These are phyloP conservation scores for Globisporangium cederbergense DNA, from an alignment of 352 stramenopile species.

Conservation along the genomic window DNA sequence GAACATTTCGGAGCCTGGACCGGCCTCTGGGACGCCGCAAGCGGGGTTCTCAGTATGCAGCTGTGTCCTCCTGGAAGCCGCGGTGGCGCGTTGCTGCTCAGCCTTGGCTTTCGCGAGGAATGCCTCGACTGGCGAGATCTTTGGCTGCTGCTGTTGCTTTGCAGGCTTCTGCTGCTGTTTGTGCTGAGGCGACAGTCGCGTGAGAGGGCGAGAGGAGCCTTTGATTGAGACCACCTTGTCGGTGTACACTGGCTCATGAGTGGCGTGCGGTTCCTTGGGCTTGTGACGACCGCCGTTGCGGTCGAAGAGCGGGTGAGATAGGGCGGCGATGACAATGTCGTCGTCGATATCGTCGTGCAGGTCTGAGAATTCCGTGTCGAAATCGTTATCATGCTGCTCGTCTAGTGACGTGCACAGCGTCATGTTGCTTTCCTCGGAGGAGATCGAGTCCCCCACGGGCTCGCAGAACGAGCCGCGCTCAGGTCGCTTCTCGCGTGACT, in stretches of 20 bases:
- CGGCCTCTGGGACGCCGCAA: neutral
- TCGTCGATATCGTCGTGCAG: slow-evolving; percentile 7
- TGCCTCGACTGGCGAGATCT: neutral
- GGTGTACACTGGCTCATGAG: slow-evolving; percentile 6
- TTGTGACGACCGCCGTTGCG: neutral
- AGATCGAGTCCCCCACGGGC: slow-evolving; percentile 3
- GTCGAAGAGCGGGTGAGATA: neutral
- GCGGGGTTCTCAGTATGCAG: neutral
- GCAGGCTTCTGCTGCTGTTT: neutral
- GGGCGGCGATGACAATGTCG: neutral
- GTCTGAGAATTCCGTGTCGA: neutral
- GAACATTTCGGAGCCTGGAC: slow-evolving; percentile 6
- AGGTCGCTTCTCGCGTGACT: slow-evolving; percentile 4
- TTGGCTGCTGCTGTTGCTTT: neutral
- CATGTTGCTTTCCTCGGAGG: slow-evolving; percentile 7
- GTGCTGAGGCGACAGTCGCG: neutral
- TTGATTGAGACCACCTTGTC: slow-evolving; percentile 9
- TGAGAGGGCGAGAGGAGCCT: neutral
- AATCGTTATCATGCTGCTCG: neutral
- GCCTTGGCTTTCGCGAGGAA: neutral
- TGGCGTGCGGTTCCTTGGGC: neutral
- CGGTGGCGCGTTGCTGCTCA: neutral
- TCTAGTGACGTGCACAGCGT: neutral
- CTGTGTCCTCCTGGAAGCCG: neutral
- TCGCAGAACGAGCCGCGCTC: slow-evolving; percentile 5